phyloP scores from a whole-genome alignment of 768 basidiomycete species.

The Cystobasidium tubakii region DNA sequence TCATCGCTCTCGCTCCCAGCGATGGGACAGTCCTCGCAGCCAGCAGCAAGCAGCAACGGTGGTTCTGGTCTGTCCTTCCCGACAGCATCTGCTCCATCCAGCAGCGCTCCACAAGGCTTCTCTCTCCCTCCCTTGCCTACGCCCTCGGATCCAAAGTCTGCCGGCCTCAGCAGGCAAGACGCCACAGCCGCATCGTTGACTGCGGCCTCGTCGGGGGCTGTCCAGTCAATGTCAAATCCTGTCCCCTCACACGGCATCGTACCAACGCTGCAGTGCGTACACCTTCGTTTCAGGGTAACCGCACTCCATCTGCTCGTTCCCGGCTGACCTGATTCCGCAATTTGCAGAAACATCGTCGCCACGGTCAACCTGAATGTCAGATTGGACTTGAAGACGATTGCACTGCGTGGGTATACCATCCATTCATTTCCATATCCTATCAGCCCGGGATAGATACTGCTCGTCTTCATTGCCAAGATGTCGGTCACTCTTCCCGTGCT shows the following conservation, averaged over 20 bases:
- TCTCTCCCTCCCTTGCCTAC: constrained; percentile 34
- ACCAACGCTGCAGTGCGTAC: constrained; percentile 77
- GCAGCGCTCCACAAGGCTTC: constrained; percentile 1
- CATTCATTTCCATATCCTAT: neutral
- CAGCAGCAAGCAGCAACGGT: neutral
- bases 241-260: constrained; percentile 76
- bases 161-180: neutral
- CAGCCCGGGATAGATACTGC: neutral
- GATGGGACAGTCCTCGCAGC: neutral
- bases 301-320: neutral
- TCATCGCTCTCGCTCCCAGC: constrained; percentile 25
- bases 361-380: constrained; percentile 97
- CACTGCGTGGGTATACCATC: constrained; percentile 56
- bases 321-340: neutral
- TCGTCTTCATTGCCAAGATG: neutral
- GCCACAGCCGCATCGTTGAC: constrained; percentile 6
- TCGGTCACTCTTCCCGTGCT: neutral
- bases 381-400: constrained; percentile 95
- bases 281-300: neutral
- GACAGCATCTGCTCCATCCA: neutral
- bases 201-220: constrained; percentile 23
- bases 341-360: constrained; percentile 74
- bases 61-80: constrained; percentile 26
- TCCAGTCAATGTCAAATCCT: neutral
- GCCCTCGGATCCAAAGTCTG: constrained; percentile 24